These are phyloP conservation scores for Sporothrix luriei DNA, from an alignment of 2,329 filamentous ascomycete genomes.

Conservation along the genomic window DNA sequence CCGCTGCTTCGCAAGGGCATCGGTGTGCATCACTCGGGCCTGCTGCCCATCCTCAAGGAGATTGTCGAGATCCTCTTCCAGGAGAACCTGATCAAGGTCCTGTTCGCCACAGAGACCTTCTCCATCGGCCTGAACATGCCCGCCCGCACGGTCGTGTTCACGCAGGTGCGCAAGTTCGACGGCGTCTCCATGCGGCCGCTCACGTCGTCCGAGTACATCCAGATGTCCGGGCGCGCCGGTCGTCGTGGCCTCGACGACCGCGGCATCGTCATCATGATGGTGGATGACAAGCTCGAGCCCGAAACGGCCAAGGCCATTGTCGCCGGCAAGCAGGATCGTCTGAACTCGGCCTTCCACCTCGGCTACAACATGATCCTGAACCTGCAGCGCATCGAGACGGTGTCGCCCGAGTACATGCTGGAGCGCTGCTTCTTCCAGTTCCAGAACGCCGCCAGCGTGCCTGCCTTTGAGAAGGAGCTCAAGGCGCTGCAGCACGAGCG, in stretches of 20 bases:
- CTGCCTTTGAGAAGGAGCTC: constrained; percentile 79
- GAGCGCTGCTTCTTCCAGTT: constrained; percentile 98
- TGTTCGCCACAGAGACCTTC: constrained; percentile 98
- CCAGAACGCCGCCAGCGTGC: constrained; percentile 89
- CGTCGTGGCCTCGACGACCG: constrained; percentile 96
- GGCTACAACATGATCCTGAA: constrained; percentile 99
- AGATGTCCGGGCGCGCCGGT: constrained; percentile 97
- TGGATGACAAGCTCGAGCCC: constrained; percentile 94
- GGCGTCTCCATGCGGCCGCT: constrained; percentile 78
- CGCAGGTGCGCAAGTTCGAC: constrained; percentile 93
- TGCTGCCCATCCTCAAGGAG: constrained; percentile 94
- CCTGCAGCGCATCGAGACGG: constrained; percentile 94
- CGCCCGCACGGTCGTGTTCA: constrained; percentile 98
- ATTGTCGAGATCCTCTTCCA: constrained; percentile 99
- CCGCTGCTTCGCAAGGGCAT: constrained; percentile 89
- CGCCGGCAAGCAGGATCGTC: constrained; percentile 91
- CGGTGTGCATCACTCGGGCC: constrained; percentile 93
- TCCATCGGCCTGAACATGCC: constrained; percentile 99
- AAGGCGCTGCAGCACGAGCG: constrained; percentile 75
- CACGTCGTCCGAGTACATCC: constrained; percentile 93
- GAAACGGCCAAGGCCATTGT: constrained; percentile 93
- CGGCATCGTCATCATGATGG: constrained; percentile 99
- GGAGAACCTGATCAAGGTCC: constrained; percentile 94
- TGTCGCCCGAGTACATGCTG: constrained; percentile 98
- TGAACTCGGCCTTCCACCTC: constrained; percentile 96